Conservation (phyloP, 306 rosid species). For the Rosa multiflora region DNA sequence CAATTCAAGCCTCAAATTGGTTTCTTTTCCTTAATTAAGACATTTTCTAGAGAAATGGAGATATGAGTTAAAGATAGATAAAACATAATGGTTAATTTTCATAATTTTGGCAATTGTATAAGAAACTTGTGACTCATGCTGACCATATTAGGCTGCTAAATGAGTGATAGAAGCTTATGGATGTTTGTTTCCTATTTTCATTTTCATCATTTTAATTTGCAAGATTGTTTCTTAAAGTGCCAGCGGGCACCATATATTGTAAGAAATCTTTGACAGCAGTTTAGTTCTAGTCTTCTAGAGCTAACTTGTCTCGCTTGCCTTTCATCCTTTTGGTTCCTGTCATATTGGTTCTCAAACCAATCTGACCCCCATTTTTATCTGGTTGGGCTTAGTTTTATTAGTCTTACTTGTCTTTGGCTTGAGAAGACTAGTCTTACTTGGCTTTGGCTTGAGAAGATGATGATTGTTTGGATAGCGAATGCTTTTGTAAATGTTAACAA, state of each 20-base stretch:
- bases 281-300: too few relatives aligned
- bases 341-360: background rate
- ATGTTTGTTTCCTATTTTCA: background rate
- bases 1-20: too few relatives aligned
- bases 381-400: background rate
- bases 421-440: background rate
- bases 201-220: background rate
- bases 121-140: background rate
- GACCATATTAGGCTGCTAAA: background rate
- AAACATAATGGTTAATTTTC: too few relatives aligned
- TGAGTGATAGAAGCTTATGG: background rate
- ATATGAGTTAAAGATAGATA: too few relatives aligned
- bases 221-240: background rate
- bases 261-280: background rate
- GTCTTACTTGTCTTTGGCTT: background rate
- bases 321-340: background rate
- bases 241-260: background rate
- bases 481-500: background rate
- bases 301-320: too few relatives aligned
- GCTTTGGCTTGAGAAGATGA: background rate
- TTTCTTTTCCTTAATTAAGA: too few relatives aligned
- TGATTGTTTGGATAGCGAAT: background rate
- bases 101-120: too few relatives aligned
- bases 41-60: too few relatives aligned
- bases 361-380: background rate